Conservation (phyloP, 2,329 filamentous ascomycete genomes). For the Paecilomyces sp. region DNA sequence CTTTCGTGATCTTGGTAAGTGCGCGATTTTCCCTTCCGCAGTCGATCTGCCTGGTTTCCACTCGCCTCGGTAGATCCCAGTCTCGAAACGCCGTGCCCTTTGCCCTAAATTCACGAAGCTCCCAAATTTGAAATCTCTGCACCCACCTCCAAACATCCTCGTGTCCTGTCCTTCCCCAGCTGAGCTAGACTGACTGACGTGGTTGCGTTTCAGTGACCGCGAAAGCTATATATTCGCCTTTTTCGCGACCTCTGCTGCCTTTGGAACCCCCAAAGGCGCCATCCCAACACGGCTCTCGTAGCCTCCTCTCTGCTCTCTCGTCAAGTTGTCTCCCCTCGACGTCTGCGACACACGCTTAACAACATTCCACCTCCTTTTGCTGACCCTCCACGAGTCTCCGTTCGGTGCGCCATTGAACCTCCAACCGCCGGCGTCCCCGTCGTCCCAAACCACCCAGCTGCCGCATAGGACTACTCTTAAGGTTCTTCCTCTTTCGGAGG, state of each 20-base stretch:
- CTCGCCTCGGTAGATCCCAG: not conserved
- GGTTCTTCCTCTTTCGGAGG: slow-evolving; percentile 99
- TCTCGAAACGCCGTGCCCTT: slow-evolving; percentile 11
- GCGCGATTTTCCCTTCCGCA: not conserved
- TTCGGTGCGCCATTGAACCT: slow-evolving; percentile 31
- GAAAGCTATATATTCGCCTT: slow-evolving; percentile 1
- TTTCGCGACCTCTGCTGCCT: slow-evolving; percentile 17
- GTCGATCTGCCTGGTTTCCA: not conserved
- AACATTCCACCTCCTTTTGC: slow-evolving; percentile 38
- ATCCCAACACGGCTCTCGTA: slow-evolving; percentile 32
- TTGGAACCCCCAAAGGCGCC: slow-evolving; percentile 35
- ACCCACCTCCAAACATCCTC: slow-evolving; percentile 6
- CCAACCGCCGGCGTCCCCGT: slow-evolving; percentile 33
- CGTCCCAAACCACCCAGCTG: slow-evolving; percentile 72
- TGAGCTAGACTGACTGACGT: not conserved
- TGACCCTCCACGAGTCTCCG: slow-evolving; percentile 19
- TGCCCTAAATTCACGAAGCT: slow-evolving; percentile 14
- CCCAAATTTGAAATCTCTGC: slow-evolving; percentile 12
- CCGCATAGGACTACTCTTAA: slow-evolving; percentile 98
- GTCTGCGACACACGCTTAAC: slow-evolving; percentile 40
- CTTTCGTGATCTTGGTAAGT: not conserved
- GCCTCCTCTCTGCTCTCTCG: slow-evolving; percentile 21
- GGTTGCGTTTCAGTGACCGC: not conserved
- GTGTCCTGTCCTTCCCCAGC: not conserved
- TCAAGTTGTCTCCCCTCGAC: slow-evolving; percentile 39